Base-by-base conservation (phyloP, 202 grass and related monocot species). In the Schoenoplectus tabernaemontani region DNA sequence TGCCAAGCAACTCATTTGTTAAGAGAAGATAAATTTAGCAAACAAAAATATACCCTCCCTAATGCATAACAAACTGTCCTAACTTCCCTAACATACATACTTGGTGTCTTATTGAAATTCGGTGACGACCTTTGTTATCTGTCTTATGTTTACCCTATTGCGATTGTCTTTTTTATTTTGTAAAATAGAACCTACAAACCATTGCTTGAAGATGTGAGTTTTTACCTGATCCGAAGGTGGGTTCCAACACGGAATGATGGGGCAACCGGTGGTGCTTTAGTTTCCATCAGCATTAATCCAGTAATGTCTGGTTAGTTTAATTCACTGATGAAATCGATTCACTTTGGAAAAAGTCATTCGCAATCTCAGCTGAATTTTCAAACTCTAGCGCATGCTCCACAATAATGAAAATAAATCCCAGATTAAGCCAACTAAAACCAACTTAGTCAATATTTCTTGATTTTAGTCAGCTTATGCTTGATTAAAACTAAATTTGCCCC, bases 181-280 rank as follows among this genome's bases (percentile, higher is more conserved):
- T 81, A 70, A 88, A 82, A 63, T 87, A 99, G 96, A 89, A 83
- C 86, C 63, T 95, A 99, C 68, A 91, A 83, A 83, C 62, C 88
- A 32, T 93, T 85, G 34, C 84, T 99, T 64, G 85, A 89, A 79
- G 91, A 99, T 85, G 86, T 99, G 84, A 86, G 85, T 19, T 93
- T 77, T 64, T 93, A 92, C 79, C 84, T 99, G 57, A 80, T 87
- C 69, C 77, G 92, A 86, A 66, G 56, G 69, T 99, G 96, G 96
- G 82, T 93, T 85, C 96, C 96, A 74, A 89, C 81, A 82, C 91
- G 96, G 61, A 82, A 26, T 86, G 96, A 99, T 88, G 96, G 96
- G 79, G 88, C 88, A 86, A 80, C 57, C 50, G 96, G 92, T 10
- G 64, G 86, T 59, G 81, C 92, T 38, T 66, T 93, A 79, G 75